Evolutionary conservation across 345 rosid species (phyloP).

Genomic region (Linum tenue): DNA sequence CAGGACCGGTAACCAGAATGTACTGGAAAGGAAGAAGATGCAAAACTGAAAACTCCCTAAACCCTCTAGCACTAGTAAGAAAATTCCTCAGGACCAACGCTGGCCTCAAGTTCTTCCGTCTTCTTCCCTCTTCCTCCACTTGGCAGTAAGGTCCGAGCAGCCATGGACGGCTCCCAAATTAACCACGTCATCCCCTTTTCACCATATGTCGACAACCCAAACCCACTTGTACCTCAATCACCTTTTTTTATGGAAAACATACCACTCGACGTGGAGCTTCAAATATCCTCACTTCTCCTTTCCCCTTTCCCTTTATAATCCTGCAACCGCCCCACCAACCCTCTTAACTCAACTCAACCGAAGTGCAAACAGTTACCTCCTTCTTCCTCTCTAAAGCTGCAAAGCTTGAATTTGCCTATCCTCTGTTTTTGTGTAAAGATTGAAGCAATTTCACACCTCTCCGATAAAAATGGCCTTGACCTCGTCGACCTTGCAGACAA

Average conservation of each 20-base stretch:
- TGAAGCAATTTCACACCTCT: too few species aligned
- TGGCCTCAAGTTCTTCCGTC: slow-evolving; percentile 9
- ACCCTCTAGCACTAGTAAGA: not conserved
- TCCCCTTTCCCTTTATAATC: not conserved
- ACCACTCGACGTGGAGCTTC: slow-evolving; percentile 25
- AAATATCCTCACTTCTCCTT: slow-evolving; percentile 17
- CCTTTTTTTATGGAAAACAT: not conserved
- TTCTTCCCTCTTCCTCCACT: not conserved
- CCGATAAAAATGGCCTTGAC: slow-evolving; percentile 29
- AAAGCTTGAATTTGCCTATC: too few species aligned
- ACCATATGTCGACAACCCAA: slow-evolving; percentile 18
- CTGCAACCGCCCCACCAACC: not conserved
- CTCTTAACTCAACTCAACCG: not conserved
- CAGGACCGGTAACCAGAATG: slow-evolving; percentile 1
- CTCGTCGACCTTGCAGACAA: slow-evolving; percentile 32
- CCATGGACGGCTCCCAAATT: not conserved
- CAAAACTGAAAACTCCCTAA: too few species aligned
- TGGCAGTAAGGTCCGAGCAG: not conserved
- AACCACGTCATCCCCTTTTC: slow-evolving; percentile 25
- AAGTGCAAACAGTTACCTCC: not conserved
- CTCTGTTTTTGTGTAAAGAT: too few species aligned
- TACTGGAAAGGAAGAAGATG: not conserved
- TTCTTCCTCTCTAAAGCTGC: too few species aligned
- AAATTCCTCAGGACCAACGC: slow-evolving; percentile 6
- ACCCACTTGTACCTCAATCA: slow-evolving; percentile 22